Base-by-base conservation (phyloP, 352 stramenopile genomes). In the Peronospora belbahrii region DNA sequence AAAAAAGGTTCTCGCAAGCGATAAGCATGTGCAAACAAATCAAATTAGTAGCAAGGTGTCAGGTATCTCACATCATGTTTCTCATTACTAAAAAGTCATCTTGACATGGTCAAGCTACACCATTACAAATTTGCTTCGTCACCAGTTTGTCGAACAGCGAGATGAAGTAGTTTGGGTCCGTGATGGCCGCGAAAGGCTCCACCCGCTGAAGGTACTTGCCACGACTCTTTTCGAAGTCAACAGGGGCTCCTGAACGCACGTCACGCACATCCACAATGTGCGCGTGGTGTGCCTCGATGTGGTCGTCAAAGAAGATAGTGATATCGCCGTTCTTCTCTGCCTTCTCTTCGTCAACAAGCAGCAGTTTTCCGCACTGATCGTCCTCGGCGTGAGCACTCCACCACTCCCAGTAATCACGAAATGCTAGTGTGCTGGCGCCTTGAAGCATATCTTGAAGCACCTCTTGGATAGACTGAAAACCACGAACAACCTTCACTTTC, bases 191-290 rank as follows among this genome's bases (percentile, higher is more conserved):
- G 24, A 87, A 89, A 2, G 81, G 79, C 58, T 93, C 81, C 25
- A 89, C 76, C 24, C 81, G 79, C 57, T 85, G 62, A 1, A 93
- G 54, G 37, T 68, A 85, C 47, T 69, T 73, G 27, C 50, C 59
- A 15, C 62, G 67, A 48, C 56, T 75, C 34, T 68, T 64, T 8
- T 55, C 56, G 36, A 90, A 90, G n/a, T 70, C 46, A 33, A 93
- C 62, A 0, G 69, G 59, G 0, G 30, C 33, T 13, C 80, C 83
- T 1, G 65, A 71, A 5, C 45, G 28, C 9, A 60, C 64, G 45
- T 86, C 68, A 23, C 82, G 79, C 10, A 87, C 80, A 30, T 89
- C 80, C 6, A 90, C 80, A 64, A 88, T 94, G 52, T 91, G 78
- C 9, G 74, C 48, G 42, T 85, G 57, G 31, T 83, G 62, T 2